Evolutionary conservation across 495 filamentous ascomycete genomes (phyloP).

Genomic region (Mycothermus thermophilus): DNA sequence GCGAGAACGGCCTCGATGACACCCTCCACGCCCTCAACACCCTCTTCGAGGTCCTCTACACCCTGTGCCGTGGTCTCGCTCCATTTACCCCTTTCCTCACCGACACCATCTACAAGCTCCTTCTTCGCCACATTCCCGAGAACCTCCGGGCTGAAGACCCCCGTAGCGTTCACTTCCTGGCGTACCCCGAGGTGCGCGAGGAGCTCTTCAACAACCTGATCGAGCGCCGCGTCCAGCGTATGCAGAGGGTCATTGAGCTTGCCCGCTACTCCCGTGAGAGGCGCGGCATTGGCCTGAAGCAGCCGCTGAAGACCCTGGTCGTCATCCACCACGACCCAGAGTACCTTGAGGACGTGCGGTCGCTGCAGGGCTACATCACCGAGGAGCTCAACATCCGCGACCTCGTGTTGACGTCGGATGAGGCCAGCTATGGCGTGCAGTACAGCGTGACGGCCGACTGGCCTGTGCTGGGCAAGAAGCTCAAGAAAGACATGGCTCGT

Average conservation of each 20-base stretch:
- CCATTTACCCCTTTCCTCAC: slow-evolving; percentile 95
- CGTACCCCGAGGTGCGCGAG: slow-evolving; percentile 74
- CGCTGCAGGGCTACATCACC: slow-evolving; percentile 68
- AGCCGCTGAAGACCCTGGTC: slow-evolving; percentile 74
- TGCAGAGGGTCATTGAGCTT: slow-evolving; percentile 93
- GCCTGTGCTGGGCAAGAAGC: slow-evolving; percentile 88
- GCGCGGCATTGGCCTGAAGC: slow-evolving; percentile 72
- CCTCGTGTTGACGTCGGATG: slow-evolving; percentile 73
- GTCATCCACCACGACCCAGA: slow-evolving; percentile 78
- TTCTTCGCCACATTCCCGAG: slow-evolving; percentile 45
- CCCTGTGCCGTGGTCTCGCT: slow-evolving; percentile 69
- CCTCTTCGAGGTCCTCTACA: slow-evolving; percentile 93
- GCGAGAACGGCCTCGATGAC: slow-evolving; percentile 68
- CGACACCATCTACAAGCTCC: slow-evolving; percentile 79
- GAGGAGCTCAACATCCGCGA: slow-evolving; percentile 86
- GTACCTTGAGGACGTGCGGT: slow-evolving; percentile 76
- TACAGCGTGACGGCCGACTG: slow-evolving; percentile 84
- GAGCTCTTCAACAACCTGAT: slow-evolving; percentile 80
- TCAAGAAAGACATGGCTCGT: slow-evolving; percentile 81
- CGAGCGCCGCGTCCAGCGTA: slow-evolving; percentile 72
- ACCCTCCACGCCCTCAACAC: slow-evolving; percentile 87
- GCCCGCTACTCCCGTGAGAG: slow-evolving; percentile 75
- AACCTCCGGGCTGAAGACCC: slow-evolving; percentile 58
- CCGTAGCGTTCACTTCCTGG: slow-evolving; percentile 82
- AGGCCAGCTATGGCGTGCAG: slow-evolving; percentile 79